phyloP scores from a whole-genome alignment of 257 asterid genomes.

The Salvia rosmarinus region DNA sequence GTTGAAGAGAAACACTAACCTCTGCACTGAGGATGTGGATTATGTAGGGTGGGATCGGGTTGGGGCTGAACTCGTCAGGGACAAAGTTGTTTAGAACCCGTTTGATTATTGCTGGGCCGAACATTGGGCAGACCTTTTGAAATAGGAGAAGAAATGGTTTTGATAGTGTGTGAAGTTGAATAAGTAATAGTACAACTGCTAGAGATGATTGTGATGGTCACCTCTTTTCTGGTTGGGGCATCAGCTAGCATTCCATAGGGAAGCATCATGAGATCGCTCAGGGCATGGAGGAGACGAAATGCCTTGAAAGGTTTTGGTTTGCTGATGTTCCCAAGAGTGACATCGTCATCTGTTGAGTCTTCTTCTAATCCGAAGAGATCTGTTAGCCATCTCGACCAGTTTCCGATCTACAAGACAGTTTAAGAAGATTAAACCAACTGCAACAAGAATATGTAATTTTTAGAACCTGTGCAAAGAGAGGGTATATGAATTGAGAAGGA shows the following conservation, averaged over 20 bases:
- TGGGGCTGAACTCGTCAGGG: constrained; percentile 90
- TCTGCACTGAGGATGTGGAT: constrained; percentile 63
- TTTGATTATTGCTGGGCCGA: constrained; percentile 71
- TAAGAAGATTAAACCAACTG: constrained; percentile 11
- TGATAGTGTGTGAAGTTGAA: constrained; percentile 8
- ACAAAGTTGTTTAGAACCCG: constrained; percentile 65
- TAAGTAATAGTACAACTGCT: not conserved
- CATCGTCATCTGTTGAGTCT: constrained; percentile 43
- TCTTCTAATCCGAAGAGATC: constrained; percentile 80
- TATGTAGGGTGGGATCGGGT: constrained; percentile 72
- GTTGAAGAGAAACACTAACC: constrained; percentile 47
- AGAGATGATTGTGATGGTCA: constrained; percentile 16
- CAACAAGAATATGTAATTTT: not conserved
- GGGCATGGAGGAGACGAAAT: constrained; percentile 71
- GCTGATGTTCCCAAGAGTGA: constrained; percentile 33
- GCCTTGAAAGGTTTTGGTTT: constrained; percentile 59
- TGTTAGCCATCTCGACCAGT: constrained; percentile 89
- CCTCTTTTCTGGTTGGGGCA: constrained; percentile 76
- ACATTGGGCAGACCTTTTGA: constrained; percentile 75
- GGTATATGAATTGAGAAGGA: too few species aligned
- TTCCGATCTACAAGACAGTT: constrained; percentile 62
- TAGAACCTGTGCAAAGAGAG: too few species aligned
- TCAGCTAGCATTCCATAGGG: constrained; percentile 83
- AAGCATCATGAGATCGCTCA: constrained; percentile 94
- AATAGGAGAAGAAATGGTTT: not conserved